phyloP scores from a whole-genome alignment of 306 rosid genomes.

The Medicago ruthenica region DNA sequence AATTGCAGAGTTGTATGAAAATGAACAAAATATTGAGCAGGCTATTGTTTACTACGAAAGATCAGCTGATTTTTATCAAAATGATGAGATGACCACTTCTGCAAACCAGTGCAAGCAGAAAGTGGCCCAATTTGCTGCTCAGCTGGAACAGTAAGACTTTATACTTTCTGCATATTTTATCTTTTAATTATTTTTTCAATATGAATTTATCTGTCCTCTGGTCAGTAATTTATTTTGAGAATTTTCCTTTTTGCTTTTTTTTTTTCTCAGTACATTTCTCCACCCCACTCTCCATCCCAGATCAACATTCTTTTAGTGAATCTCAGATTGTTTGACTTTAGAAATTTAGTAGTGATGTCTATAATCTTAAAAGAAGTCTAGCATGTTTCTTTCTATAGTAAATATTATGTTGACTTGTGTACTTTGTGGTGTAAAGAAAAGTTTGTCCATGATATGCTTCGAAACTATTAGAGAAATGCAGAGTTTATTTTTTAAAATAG shows the following conservation, averaged over 20 bases:
- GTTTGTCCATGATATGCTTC: slow-evolving; percentile 20
- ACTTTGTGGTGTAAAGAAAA: slow-evolving; percentile 6
- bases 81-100: slow-evolving; percentile 83
- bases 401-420: slow-evolving; percentile 26
- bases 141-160: slow-evolving; percentile 80
- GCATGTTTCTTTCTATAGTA: slow-evolving; percentile 29
- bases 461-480: slow-evolving; percentile 28
- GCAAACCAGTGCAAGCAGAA: slow-evolving; percentile 98
- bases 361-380: slow-evolving; percentile 25
- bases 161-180: slow-evolving; percentile 27
- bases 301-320: slow-evolving; percentile 3
- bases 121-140: slow-evolving; percentile 94
- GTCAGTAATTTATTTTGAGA: slow-evolving; percentile 20
- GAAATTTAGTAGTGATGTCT: slow-evolving; percentile 16
- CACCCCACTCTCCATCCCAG: neutral
- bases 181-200: slow-evolving; percentile 13
- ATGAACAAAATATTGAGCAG: slow-evolving; percentile 83
- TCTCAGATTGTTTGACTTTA: slow-evolving; percentile 35
- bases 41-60: slow-evolving; percentile 78
- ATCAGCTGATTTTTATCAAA: slow-evolving; percentile 88
- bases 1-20: slow-evolving; percentile 88
- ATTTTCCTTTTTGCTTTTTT: slow-evolving; percentile 20
- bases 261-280: slow-evolving; percentile 16
- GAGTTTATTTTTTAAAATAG: slow-evolving; percentile 11
- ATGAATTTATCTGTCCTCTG: slow-evolving; percentile 17